phyloP scores from a whole-genome alignment of 768 basidiomycete genomes.

The Pisolithus sp. region DNA sequence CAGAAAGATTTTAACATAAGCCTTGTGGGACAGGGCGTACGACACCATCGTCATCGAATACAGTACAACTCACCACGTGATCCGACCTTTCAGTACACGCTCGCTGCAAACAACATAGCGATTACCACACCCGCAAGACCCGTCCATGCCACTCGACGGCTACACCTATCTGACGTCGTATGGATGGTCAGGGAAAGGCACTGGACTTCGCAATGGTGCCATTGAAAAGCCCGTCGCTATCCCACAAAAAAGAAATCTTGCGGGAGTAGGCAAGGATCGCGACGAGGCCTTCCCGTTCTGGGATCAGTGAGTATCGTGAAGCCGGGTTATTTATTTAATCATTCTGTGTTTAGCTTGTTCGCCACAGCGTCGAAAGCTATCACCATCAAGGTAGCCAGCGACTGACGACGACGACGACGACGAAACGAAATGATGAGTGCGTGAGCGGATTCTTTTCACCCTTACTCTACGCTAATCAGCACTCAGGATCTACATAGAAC shows the following conservation, averaged over 20 bases:
- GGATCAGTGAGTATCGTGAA: conserved; percentile 74
- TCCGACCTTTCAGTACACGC: neutral
- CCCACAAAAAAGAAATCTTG: conserved; percentile 78
- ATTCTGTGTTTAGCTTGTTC: conserved; percentile 43
- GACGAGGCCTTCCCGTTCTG: conserved; percentile 97
- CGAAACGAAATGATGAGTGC: neutral
- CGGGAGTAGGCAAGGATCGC: conserved; percentile 86
- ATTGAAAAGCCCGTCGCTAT: conserved; percentile 71
- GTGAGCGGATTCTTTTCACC: conserved; percentile 1
- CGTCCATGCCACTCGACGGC: conserved; percentile 55
- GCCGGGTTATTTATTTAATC: neutral
- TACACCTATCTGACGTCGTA: conserved; percentile 69
- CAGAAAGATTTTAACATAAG: conserved; percentile 69
- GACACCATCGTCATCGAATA: conserved; percentile 21
- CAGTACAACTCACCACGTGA: neutral
- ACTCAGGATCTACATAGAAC: conserved; percentile 12
- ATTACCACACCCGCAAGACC: neutral
- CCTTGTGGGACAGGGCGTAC: conserved; percentile 52
- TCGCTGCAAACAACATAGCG: neutral
- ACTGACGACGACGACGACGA: conserved; percentile 43
- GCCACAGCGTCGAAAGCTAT: conserved; percentile 79
- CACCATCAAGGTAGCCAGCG: conserved; percentile 55
- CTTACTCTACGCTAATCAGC: too few relatives aligned
- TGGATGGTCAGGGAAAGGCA: conserved; percentile 86
- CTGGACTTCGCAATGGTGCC: conserved; percentile 77